Evolutionary conservation across 495 filamentous ascomycete genomes (phyloP).

Genomic region (Achaetomiella virescens): DNA sequence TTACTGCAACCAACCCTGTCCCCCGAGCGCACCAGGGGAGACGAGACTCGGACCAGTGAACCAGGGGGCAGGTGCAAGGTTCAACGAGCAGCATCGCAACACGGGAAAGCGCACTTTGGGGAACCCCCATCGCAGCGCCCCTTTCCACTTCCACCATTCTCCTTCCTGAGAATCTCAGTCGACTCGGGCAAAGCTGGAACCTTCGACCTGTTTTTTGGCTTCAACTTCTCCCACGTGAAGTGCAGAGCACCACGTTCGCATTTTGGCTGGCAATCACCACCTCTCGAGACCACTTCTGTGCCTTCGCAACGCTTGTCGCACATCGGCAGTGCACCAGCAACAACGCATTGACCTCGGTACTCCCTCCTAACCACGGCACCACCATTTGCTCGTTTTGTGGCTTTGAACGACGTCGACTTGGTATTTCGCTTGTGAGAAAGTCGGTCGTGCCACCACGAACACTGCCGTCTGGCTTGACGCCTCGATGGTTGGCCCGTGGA

Average conservation of each 20-base stretch:
- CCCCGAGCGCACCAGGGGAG: neutral
- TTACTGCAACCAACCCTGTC: conserved; percentile 22
- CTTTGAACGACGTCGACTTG: neutral
- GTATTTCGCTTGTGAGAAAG: neutral
- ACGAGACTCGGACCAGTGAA: neutral
- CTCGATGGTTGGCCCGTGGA: conserved; percentile 5
- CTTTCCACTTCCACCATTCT: too few relatives aligned
- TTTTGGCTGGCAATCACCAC: too few relatives aligned
- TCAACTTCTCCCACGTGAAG: neutral
- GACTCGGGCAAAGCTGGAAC: too few relatives aligned
- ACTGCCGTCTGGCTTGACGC: neutral
- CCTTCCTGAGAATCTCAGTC: too few relatives aligned
- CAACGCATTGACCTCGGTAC: neutral
- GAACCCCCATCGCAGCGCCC: too few relatives aligned
- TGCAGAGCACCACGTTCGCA: neutral
- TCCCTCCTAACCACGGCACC: neutral
- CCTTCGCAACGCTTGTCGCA: neutral
- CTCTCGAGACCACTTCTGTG: too few relatives aligned
- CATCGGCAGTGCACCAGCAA: neutral
- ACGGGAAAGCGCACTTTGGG: neutral
- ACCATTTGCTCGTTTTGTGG: neutral
- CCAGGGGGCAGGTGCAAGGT: too few relatives aligned
- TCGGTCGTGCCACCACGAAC: neutral
- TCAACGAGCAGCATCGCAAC: neutral
- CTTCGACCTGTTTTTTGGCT: too few relatives aligned